Evolutionary conservation across 2,329 filamentous ascomycete genomes (phyloP), one percentile per base, ranked within the genome.

Genomic region (Fusarium sp.): DNA sequence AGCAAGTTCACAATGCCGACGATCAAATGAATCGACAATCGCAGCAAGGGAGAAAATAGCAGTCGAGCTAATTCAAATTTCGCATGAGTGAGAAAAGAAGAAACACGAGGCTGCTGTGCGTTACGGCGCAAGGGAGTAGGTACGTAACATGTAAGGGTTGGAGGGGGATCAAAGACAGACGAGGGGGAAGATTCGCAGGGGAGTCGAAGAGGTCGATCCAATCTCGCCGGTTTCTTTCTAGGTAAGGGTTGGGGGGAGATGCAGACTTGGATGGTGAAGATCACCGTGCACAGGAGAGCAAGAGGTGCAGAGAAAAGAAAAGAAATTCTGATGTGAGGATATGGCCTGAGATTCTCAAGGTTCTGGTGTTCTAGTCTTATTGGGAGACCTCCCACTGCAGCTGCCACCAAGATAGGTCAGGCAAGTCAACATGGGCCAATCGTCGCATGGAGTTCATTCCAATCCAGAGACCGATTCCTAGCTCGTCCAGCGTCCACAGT

Each of bases 381-480:
- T 58, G 44, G 22, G n/a, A 44, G 60, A 43, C 40, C 61, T 50
- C 30, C 13, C 54, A 48, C 37, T 47, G 55, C 56, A 46, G 52
- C 52, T 67, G 40, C 56, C 51, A 53, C 51, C 39, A 41, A 11
- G 7, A 14, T 23, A 25, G 25, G 9, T 25, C 33, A 2, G 7
- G 6, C 17, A 25, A 10, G 3, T 9, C 33, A 53, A 44, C 37
- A 58, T 43, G 53, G 61, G 56, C 51, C 52, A 44, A 66, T 41
- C 41, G 40, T 44, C 25, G 41, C 33, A 64, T 56, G 39, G 30
- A 59, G 50, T 66, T 40, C 66, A 69, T 69, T 63, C 66, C 56
- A 60, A 37, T 37, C 35, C 35, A 37, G 17, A 37, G 44, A 47
- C 49, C 64, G 53, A 54, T 62, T 48, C 61, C 62, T 56, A 37